Evolutionary conservation across 768 basidiomycete genomes (phyloP).

Genomic region (Flagelloscypha sp.): DNA sequence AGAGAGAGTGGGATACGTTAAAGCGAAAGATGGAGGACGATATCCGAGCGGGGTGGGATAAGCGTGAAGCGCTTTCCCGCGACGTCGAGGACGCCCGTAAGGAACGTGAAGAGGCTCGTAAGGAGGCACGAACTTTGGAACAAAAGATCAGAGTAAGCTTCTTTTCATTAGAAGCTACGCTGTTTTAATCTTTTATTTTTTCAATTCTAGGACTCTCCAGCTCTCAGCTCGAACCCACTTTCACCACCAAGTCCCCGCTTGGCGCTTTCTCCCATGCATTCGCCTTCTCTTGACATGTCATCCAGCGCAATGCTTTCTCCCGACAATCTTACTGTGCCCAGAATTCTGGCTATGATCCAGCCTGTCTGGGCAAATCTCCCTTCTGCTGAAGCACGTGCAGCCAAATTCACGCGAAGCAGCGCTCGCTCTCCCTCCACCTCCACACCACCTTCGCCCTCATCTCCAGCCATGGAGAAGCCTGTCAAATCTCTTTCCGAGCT

Average conservation of each 20-base stretch:
- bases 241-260: slow-evolving; percentile 15
- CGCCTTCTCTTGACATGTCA: slow-evolving; percentile 17
- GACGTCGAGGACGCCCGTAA: slow-evolving; percentile 48
- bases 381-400: slow-evolving; percentile 72
- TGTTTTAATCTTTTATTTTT: slow-evolving; percentile 1
- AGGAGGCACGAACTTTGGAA: slow-evolving; percentile 30
- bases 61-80: slow-evolving; percentile 35
- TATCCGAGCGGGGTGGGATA: slow-evolving; percentile 35
- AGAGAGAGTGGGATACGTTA: slow-evolving; percentile 39
- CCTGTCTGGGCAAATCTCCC: slow-evolving; percentile 80
- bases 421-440: slow-evolving; percentile 40
- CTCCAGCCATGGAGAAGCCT: slow-evolving; percentile 19
- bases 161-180: background rate
- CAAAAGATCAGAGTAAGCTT: slow-evolving; percentile 28
- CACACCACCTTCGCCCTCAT: slow-evolving; percentile 30
- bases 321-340: slow-evolving; percentile 30
- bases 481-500: slow-evolving; percentile 65
- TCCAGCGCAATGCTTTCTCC: slow-evolving; percentile 19
- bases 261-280: slow-evolving; percentile 12
- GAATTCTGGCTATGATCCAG: slow-evolving; percentile 53
- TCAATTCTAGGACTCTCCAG: slow-evolving; percentile 3
- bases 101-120: slow-evolving; percentile 43
- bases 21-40: slow-evolving; percentile 44
- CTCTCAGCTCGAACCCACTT: slow-evolving; percentile 7
- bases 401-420: slow-evolving; percentile 42